Conservation (phyloP, 2,329 filamentous ascomycete species). For the Fusarium scirpi region DNA sequence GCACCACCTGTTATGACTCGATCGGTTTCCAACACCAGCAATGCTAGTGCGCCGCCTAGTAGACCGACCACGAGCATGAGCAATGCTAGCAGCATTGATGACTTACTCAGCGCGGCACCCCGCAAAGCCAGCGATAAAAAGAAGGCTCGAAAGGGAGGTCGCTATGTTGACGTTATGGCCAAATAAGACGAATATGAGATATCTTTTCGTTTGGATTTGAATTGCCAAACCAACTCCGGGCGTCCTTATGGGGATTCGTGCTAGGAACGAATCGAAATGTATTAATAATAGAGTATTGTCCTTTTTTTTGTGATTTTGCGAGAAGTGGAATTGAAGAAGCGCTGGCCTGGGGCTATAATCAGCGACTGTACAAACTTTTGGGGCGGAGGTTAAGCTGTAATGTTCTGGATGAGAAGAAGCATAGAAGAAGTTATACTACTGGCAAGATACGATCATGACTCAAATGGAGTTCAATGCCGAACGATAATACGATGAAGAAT, state of each 20-base stretch:
- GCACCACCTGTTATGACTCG: constrained; percentile 58
- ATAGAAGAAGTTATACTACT: constrained; percentile 35
- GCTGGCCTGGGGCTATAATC: constrained; percentile 30
- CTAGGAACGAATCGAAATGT: constrained; percentile 39
- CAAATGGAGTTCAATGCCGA: constrained; percentile 19
- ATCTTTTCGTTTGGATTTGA: constrained; percentile 15
- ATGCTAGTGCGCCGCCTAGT: constrained; percentile 68
- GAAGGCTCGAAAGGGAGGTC: constrained; percentile 82
- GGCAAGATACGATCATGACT: constrained; percentile 28
- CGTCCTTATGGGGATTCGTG: constrained; percentile 38
- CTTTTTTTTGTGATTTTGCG: constrained; percentile 38
- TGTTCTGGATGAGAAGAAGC: constrained; percentile 35
- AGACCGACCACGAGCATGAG: constrained; percentile 85
- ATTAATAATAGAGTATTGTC: constrained; percentile 41
- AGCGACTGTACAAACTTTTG: constrained; percentile 25
- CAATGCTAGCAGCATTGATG: constrained; percentile 94
- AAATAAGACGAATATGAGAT: constrained; percentile 57
- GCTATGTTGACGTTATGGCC: constrained; percentile 97
- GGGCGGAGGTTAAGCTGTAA: constrained; percentile 31
- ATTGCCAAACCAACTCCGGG: constrained; percentile 20
- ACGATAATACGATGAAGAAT: constrained; percentile 39
- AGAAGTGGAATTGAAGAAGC: constrained; percentile 14
- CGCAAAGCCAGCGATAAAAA: constrained; percentile 71
- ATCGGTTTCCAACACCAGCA: constrained; percentile 61
- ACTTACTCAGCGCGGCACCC: constrained; percentile 81